Conservation (phyloP, 139 green algal species). For the Closterium sp. region DNA sequence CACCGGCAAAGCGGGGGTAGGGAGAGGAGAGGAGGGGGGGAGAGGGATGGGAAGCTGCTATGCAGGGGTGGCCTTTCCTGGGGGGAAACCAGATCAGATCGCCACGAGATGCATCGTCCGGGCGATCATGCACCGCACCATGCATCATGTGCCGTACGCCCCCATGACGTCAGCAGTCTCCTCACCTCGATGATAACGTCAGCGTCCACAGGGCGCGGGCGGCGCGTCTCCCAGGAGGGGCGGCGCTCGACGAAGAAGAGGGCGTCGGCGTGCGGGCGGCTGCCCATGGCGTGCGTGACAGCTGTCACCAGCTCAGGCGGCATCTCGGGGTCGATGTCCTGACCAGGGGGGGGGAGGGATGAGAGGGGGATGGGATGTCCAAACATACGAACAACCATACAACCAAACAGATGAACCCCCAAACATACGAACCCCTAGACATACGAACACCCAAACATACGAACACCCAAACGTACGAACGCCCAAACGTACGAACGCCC, state of each 20-base stretch:
- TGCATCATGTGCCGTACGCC: background rate
- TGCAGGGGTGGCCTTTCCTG: no score
- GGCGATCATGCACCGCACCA: no score
- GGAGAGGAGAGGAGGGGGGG: background rate
- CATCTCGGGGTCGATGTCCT: constrained; percentile 43
- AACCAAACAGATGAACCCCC: no score
- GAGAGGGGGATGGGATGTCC: background rate
- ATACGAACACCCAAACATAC: no score
- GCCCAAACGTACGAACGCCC: no score
- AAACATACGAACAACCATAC: no score
- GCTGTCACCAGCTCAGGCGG: constrained; percentile 35
- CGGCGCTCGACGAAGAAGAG: constrained; percentile 10
- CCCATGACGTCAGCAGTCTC: background rate
- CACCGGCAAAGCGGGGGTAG: background rate
- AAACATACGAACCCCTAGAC: no score
- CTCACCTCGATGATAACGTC: constrained; percentile 32
- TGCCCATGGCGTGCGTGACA: background rate
- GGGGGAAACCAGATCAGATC: background rate
- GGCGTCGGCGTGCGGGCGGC: background rate
- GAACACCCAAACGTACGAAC: no score
- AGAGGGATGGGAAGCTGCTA: background rate
- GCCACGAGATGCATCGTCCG: background rate
- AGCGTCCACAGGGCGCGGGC: constrained; percentile 2
- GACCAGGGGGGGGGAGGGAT: background rate
- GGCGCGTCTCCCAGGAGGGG: constrained; percentile 5